Evolutionary conservation across 768 basidiomycete genomes (phyloP), one percentile per base, ranked within the genome.

Genomic region (Russula sp.): DNA sequence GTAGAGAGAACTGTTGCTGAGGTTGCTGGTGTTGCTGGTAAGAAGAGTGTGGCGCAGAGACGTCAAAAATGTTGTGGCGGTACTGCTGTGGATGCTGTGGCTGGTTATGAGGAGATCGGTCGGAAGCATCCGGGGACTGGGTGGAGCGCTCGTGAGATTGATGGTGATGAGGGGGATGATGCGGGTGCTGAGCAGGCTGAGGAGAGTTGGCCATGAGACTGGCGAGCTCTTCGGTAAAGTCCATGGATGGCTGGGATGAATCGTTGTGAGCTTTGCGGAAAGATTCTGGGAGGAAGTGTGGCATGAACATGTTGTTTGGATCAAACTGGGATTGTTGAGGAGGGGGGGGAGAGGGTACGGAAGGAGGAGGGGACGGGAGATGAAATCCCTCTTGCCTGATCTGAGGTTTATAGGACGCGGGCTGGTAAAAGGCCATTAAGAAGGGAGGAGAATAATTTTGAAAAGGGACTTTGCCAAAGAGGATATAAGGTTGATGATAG

Each of bases 381-480:
- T 87, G 84, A 71, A 90, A 90, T 67, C 89, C 88, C 74, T 89
- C 85, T 69, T 87, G 84, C 62, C 87, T 77, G 65, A 88, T 74
- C 65, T 82, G 81, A 16, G 83, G 80, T 69, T 83, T 83, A 76
- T 81, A 81, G 43, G 75, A 66, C 56, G 71, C 67, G 47, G 74
- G 43, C 32, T 69, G 65, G 48, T 70, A 73, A 71, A 75, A 77
- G 73, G 75, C 77, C 67, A 75, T 63, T 61, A 61, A 67, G 50
- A 22, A 22, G 43, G 18, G 43, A 43, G n/a, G 43, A 43, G 32
- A 22, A 52, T 35, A 52, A 52, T 38, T 52, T 52, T 52, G 36
- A 20, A 35, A 41, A 13, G 45, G 3, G n/a, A 49, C 34, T 38
- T 22, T 59, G 34, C 4, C 7, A 58, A 42, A 22, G 4, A 16